Conservation (phyloP, 129 eudicot species). For the Solidago caesia region DNA sequence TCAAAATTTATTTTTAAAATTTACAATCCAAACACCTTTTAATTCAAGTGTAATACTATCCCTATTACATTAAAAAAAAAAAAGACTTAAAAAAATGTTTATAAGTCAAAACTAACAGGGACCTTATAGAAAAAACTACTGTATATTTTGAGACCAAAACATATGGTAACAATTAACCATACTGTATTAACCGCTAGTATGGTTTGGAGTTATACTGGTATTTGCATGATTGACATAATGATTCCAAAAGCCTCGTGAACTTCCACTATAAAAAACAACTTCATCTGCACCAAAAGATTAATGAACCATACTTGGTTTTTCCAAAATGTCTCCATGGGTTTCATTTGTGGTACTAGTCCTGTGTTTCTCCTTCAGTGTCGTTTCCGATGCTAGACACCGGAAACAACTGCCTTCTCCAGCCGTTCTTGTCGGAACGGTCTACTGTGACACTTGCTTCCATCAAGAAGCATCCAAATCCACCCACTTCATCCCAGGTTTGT, state of each 20-base stretch:
- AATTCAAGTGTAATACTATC: no score
- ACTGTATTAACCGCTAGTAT: conserved; percentile 44
- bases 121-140: not conserved
- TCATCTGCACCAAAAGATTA: not conserved
- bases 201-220: conserved; percentile 72
- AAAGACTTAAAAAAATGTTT: no score
- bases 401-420: conserved; percentile 47
- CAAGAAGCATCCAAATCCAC: conserved; percentile 43
- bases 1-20: no score
- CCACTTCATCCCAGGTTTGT: conserved; percentile 79
- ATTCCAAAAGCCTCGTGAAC: conserved; percentile 27
- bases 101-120: no score
- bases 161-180: not conserved
- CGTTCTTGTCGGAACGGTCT: conserved; percentile 70
- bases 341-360: conserved; percentile 42
- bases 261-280: conserved; percentile 14
- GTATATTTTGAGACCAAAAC: not conserved
- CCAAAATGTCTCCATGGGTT: conserved; percentile 48
- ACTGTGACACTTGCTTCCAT: conserved; percentile 77
- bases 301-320: conserved; percentile 19
- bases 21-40: no score
- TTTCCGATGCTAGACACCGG: conserved; percentile 39
- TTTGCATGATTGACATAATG: conserved; percentile 64
- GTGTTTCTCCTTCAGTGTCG: conserved; percentile 27
- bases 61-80: no score